phyloP scores from a whole-genome alignment of 441 rosid species.

The Dalechampia spathulata region DNA sequence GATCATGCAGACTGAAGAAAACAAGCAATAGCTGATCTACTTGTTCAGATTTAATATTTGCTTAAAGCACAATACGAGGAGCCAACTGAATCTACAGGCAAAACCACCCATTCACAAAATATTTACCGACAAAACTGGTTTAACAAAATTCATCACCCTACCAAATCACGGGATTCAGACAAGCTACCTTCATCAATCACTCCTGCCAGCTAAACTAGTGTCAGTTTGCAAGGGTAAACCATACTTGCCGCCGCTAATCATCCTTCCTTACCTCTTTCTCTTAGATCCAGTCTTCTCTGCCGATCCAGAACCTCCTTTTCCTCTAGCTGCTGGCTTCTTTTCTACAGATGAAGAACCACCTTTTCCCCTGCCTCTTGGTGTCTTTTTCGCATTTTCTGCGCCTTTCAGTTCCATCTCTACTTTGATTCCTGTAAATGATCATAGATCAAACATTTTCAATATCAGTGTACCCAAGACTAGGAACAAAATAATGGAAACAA shows the following conservation, averaged over 20 bases:
- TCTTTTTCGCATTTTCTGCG: constrained; percentile 35
- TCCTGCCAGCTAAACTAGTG: not conserved
- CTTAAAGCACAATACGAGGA: too few species aligned
- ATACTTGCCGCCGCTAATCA: not conserved
- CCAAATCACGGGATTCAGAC: not conserved
- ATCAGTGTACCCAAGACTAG: too few species aligned
- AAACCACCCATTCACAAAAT: too few species aligned
- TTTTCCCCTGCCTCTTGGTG: constrained; percentile 38
- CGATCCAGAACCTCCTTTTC: constrained; percentile 19
- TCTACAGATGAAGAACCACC: constrained; percentile 26
- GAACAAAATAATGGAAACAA: not conserved
- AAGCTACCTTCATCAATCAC: not conserved
- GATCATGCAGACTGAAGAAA: too few species aligned
- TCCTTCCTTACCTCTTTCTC: constrained; percentile 39
- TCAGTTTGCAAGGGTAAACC: not conserved
- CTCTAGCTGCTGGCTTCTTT: constrained; percentile 22
- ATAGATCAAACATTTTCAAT: constrained; percentile 8
- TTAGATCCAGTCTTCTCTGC: constrained; percentile 34
- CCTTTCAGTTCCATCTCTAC: constrained; percentile 77
- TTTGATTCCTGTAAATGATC: constrained; percentile 43
- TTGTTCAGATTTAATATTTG: too few species aligned
- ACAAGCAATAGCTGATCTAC: too few species aligned
- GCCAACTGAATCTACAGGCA: too few species aligned
- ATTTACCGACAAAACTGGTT: not conserved
- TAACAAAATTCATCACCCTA: not conserved